Base-by-base conservation (phyloP, 2,329 filamentous ascomycete genomes). In the Colletotrichum sp. region DNA sequence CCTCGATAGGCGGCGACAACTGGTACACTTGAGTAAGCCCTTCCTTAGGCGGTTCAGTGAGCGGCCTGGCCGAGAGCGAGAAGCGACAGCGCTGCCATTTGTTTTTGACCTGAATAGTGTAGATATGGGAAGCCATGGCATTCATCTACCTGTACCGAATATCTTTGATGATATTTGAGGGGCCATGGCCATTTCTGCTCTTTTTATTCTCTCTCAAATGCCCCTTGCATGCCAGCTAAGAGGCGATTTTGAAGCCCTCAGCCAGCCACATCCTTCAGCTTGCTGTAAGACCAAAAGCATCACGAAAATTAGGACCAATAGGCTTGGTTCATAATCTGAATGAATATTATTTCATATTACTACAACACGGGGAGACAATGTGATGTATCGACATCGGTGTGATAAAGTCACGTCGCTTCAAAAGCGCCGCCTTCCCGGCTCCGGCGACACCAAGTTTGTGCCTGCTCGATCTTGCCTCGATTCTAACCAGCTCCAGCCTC, bases 281-380 rank as follows among this genome's bases (percentile, higher is more conserved):
- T 44, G 39, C 18, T 44, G 16, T 10, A 44, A 10, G 2, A n/a
- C 39, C 3, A 44, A 0, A 1, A 9, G 0, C 1, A 44, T 44
- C 39, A 10, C 39, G 16, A 0, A 10, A 44, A 10, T 44, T 0
- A 44, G 0, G 18, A 0, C 8, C 39, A n/a, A 44, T 44, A 0
- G 9, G 2, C 2, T n/a, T 44, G 8, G 8, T 1, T 3, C 4
- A 44, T 10, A 2, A 44, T 44, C 2, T n/a, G 3, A 1, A 10
- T 44, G 39, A n/a, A 3, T 10, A n/a, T 2, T 12, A 2, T 44
- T 1, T 10, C 0, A 44, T 10, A 10, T 44, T 3, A 10, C 8
- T 5, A 32, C 4, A 32, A 32, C 30, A 32, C 9, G 30, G 30
- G 9, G 30, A 32, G 30, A 32, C 9, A 10, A 32, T 10, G 30